These are phyloP conservation scores for Exophiala calicioides DNA, from an alignment of 2,329 filamentous ascomycete genomes.

Conservation along the genomic window DNA sequence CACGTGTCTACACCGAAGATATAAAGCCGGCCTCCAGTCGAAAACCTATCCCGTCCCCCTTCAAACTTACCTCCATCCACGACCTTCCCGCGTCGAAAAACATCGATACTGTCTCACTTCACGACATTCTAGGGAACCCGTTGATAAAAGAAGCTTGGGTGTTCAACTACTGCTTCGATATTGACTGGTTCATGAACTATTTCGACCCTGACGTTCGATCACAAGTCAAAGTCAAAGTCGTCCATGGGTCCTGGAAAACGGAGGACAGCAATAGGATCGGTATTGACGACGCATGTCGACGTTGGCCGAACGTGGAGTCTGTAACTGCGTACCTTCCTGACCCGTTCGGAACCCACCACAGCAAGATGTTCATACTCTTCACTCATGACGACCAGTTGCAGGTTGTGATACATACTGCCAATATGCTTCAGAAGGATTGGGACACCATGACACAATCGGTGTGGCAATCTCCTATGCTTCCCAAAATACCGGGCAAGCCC, in stretches of 20 bases:
- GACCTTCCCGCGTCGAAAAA: constrained; percentile 65
- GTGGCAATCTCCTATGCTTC: constrained; percentile 74
- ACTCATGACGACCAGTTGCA: constrained; percentile 75
- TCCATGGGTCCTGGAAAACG: constrained; percentile 67
- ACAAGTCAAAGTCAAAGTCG: constrained; percentile 57
- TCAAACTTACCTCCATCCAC: constrained; percentile 69
- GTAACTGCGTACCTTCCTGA: constrained; percentile 78
- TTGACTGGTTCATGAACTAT: constrained; percentile 62
- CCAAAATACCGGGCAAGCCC: constrained; percentile 41
- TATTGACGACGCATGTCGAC: constrained; percentile 61
- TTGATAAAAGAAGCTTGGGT: constrained; percentile 66
- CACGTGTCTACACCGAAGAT: too few species aligned
- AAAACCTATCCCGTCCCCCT: constrained; percentile 59
- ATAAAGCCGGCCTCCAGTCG: too few species aligned
- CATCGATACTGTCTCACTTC: constrained; percentile 64
- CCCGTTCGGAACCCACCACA: constrained; percentile 80
- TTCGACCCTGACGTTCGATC: constrained; percentile 59
- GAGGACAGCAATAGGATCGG: constrained; percentile 62
- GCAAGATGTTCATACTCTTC: constrained; percentile 85
- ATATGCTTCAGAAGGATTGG: constrained; percentile 89
- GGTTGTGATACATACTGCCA: constrained; percentile 82
- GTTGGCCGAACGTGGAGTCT: constrained; percentile 67
- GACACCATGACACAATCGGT: constrained; percentile 81
- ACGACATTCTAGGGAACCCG: constrained; percentile 71
- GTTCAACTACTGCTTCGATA: constrained; percentile 58